These are phyloP conservation scores for Suillus cothurnatus DNA, from an alignment of 768 basidiomycete genomes.

Conservation along the genomic window DNA sequence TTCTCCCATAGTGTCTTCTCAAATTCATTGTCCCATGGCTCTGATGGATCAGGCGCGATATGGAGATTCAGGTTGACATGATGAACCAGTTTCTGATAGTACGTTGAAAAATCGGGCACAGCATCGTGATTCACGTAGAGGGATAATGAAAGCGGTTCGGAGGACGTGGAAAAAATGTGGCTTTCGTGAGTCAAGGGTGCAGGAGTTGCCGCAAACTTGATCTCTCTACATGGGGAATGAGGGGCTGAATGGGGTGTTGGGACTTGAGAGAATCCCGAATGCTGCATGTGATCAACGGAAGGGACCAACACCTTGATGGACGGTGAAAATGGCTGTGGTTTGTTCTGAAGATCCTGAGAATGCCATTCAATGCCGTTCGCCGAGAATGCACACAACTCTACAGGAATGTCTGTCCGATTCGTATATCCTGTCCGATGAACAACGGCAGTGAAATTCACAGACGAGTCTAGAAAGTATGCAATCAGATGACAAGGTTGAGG, in stretches of 20 bases:
- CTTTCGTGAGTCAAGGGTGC: background rate
- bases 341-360: background rate
- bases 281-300: background rate
- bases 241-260: background rate
- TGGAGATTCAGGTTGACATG: background rate
- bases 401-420: slow-evolving; percentile 9
- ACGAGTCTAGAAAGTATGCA: slow-evolving; percentile 3
- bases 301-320: background rate
- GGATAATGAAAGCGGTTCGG: slow-evolving; percentile 8
- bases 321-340: background rate
- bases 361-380: slow-evolving; percentile 13
- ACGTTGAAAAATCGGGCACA: background rate
- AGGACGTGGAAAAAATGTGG: background rate
- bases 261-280: background rate
- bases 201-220: slow-evolving; percentile 12
- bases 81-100: slow-evolving; percentile 3
- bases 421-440: slow-evolving; percentile 20
- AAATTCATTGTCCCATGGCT: background rate
- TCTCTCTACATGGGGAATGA: background rate
- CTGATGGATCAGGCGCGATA: slow-evolving; percentile 9
- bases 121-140: background rate
- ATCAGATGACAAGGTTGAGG: background rate
- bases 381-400: background rate
- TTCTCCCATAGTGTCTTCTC: background rate
- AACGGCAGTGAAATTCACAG: background rate